Evolutionary conservation across 371 early-diverging fungal genomes (phyloP).

Genomic region (Lichtheimia ornata): DNA sequence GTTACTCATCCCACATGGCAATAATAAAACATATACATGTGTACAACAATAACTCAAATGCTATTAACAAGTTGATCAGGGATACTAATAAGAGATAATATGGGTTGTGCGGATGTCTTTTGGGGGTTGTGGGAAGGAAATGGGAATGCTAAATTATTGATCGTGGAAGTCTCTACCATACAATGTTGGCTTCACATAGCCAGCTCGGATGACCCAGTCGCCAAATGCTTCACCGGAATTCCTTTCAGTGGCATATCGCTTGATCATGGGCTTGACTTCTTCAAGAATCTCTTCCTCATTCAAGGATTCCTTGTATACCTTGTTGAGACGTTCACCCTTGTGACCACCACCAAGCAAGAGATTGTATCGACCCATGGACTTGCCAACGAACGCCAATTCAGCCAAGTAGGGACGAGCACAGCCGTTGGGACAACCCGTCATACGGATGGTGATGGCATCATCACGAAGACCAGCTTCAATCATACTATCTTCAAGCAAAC

Average conservation of each 20-base stretch:
- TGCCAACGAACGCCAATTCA: constrained; percentile 94
- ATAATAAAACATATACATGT: no score
- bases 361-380: constrained; percentile 92
- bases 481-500: constrained; percentile 73
- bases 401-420: constrained; percentile 93
- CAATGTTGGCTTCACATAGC: constrained; percentile 80
- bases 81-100: no score
- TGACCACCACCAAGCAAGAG: constrained; percentile 92
- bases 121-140: no score
- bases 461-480: constrained; percentile 80
- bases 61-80: no score
- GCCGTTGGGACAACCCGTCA: constrained; percentile 97
- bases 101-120: no score
- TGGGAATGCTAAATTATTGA: constrained; percentile 23
- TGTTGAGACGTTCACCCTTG: constrained; percentile 85
- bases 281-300: constrained; percentile 84
- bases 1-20: no score
- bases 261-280: constrained; percentile 77
- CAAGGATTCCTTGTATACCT: constrained; percentile 85
- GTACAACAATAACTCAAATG: no score
- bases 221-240: constrained; percentile 84
- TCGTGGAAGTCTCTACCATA: constrained; percentile 82
- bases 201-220: constrained; percentile 90
- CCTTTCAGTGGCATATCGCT: constrained; percentile 76
- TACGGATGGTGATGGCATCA: constrained; percentile 90